Conservation (phyloP, 2,329 filamentous ascomycete species). For the Ascosphaera acerosa region DNA sequence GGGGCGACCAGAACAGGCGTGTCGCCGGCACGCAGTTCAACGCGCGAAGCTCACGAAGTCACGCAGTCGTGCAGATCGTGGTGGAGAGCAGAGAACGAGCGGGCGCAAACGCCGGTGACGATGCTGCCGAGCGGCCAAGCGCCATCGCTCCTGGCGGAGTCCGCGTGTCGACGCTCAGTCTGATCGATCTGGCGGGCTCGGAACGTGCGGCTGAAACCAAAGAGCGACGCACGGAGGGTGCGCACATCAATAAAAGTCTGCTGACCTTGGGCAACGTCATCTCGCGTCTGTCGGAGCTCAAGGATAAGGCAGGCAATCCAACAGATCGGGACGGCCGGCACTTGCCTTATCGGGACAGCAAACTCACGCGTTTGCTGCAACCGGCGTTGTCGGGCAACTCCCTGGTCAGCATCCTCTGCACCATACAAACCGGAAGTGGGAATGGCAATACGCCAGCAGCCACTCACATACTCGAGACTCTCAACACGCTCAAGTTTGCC, state of each 20-base stretch:
- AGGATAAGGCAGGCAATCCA: slow-evolving; percentile 50
- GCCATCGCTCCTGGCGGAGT: slow-evolving; percentile 57
- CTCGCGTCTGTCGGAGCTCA: slow-evolving; percentile 66
- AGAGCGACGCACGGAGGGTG: slow-evolving; percentile 77
- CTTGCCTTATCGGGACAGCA: slow-evolving; percentile 90
- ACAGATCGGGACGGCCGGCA: slow-evolving; percentile 72
- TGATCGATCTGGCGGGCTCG: slow-evolving; percentile 91
- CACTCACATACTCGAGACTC: slow-evolving; percentile 60
- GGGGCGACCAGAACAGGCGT: slow-evolving; percentile 71
- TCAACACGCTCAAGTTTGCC: slow-evolving; percentile 93
- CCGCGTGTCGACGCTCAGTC: slow-evolving; percentile 74
- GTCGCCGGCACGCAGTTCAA: slow-evolving; percentile 96
- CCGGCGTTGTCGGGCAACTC: slow-evolving; percentile 82
- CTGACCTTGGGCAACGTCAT: slow-evolving; percentile 91
- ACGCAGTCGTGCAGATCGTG: slow-evolving; percentile 94
- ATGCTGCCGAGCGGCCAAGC: slow-evolving; percentile 41
- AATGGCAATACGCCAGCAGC: slow-evolving; percentile 44
- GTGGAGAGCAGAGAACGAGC: slow-evolving; percentile 84
- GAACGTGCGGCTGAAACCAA: slow-evolving; percentile 91
- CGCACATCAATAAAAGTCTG: slow-evolving; percentile 95
- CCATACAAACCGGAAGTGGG: slow-evolving; percentile 65
- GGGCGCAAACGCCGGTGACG: slow-evolving; percentile 24
- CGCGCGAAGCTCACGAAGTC: slow-evolving; percentile 82
- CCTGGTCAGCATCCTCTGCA: slow-evolving; percentile 90
- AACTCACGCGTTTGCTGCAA: slow-evolving; percentile 77